phyloP scores from a whole-genome alignment of 2,329 filamentous ascomycete species.

The Gremmenia infestans region DNA sequence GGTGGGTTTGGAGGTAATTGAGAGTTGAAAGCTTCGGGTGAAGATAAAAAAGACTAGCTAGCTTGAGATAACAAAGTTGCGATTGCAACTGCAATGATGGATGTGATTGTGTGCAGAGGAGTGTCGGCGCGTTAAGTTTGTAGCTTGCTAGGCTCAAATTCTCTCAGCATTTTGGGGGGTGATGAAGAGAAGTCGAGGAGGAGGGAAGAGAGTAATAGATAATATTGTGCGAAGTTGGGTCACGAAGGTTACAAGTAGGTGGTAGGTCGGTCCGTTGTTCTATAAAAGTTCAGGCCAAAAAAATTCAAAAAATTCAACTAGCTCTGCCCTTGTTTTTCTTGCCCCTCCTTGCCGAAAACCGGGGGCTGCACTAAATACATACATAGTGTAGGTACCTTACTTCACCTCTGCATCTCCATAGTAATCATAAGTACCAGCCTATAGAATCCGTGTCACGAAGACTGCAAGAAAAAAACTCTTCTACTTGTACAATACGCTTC shows the following conservation, averaged over 20 bases:
- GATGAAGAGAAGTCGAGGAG: background rate
- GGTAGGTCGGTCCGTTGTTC: too few species aligned
- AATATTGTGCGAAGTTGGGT: background rate
- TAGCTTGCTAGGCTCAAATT: slow-evolving; percentile 15
- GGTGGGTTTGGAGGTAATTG: slow-evolving; percentile 6
- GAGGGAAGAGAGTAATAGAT: background rate
- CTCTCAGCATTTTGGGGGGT: slow-evolving; percentile 11
- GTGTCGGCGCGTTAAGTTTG: slow-evolving; percentile 23
- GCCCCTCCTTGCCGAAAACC: background rate
- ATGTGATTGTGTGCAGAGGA: slow-evolving; percentile 29
- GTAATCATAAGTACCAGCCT: background rate
- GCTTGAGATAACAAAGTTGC: background rate
- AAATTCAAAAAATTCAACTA: background rate
- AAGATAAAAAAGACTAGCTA: background rate
- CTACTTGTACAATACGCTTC: background rate
- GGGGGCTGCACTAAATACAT: background rate
- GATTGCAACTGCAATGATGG: background rate
- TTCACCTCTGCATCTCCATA: background rate
- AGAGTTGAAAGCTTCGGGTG: background rate
- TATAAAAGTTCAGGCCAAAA: background rate
- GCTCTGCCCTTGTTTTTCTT: background rate
- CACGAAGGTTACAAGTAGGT: background rate
- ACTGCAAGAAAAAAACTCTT: background rate
- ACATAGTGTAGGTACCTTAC: background rate
- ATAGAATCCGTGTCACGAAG: background rate